Base-by-base conservation (phyloP, 2,329 filamentous ascomycete species). In the Pyricularia sp. region DNA sequence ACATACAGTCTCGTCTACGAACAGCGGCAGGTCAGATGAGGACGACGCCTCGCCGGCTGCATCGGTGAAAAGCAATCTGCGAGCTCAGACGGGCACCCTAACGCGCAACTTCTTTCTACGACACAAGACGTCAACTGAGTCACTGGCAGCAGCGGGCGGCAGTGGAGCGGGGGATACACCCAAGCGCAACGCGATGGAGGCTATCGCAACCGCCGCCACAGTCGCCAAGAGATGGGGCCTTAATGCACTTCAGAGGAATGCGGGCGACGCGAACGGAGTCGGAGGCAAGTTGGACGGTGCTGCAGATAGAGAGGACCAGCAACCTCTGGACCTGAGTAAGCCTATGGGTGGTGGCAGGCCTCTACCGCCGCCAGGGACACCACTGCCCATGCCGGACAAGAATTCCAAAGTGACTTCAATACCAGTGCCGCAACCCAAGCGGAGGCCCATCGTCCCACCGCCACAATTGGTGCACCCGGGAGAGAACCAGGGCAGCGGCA, bases 321-420 rank as follows among this genome's bases (percentile, higher is more conserved):
- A 71, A 30, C 67, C 69, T 19, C 60, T 84, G 67, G 74, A 85
- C 75, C 68, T 83, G 66, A 76, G 74, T 68, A 84, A 90, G 70
- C 91, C 91, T 1, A 91, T 96, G 78, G 92, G 92, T 1, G 84
- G 91, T 53, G 91, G 91, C 0, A 88, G 89, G 69, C 91, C 91
- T 1, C 78, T 96, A 22, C 91, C 91, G 61, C 91, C 91, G 9
- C 90, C 89, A 2, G 92, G 91, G 2, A 87, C 83, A 60, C 91
- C 92, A 3, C 80, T 96, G 1, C 91, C 92, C 1, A 84, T 80
- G 57, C 88, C 88, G 0, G 84, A 86, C 44, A 83, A 80, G 64
- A 82, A 79, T 65, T 81, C 84, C 7, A 85, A 83, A 71, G 82
- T 83, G 60, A 82, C 81, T 62, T 82, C 80, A 66, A 49, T 63